Conservation (phyloP, 1,284 basidiomycete genomes). For the Grifola frondosa region DNA sequence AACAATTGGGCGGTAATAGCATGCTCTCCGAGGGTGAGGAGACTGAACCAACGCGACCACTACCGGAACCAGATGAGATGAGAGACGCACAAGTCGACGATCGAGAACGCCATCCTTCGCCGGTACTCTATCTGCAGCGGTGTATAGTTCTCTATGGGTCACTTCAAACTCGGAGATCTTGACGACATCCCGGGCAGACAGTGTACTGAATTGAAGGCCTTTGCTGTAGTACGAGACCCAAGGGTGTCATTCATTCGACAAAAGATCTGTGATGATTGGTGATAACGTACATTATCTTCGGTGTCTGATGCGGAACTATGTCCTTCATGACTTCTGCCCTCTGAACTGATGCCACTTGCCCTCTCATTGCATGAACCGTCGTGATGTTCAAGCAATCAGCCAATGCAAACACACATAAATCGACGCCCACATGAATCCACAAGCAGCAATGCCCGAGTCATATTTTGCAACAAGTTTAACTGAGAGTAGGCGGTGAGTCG, state of each 20-base stretch:
- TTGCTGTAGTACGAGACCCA: slow-evolving; percentile 69
- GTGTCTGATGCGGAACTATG: slow-evolving; percentile 80
- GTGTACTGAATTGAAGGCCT: slow-evolving; percentile 89
- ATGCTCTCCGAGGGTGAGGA: slow-evolving; percentile 5
- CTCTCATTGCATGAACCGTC: too few relatives aligned
- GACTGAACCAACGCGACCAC: too few relatives aligned
- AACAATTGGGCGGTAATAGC: too few relatives aligned
- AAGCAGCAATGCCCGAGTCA: too few relatives aligned
- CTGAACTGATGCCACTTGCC: too few relatives aligned
- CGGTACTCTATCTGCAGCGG: slow-evolving; percentile 71
- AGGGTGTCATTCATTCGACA: neutral
- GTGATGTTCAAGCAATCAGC: too few relatives aligned
- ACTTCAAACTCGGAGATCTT: slow-evolving; percentile 93
- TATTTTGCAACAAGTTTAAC: too few relatives aligned
- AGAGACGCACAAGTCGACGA: slow-evolving; percentile 70
- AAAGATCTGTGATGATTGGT: neutral
- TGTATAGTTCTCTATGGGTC: slow-evolving; percentile 87
- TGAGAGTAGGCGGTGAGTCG: too few relatives aligned
- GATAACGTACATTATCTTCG: slow-evolving; percentile 81
- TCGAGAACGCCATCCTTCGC: slow-evolving; percentile 89
- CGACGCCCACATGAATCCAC: too few relatives aligned
- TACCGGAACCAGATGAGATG: too few relatives aligned
- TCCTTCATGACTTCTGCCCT: too few relatives aligned
- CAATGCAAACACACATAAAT: too few relatives aligned
- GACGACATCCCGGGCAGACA: slow-evolving; percentile 90